A percentile compares a stretch with the other conserved stretches of the same genome.
Evolutionary conservation across 345 rosid species (phyloP).

Genomic region (Euclidium syriacum): DNA sequence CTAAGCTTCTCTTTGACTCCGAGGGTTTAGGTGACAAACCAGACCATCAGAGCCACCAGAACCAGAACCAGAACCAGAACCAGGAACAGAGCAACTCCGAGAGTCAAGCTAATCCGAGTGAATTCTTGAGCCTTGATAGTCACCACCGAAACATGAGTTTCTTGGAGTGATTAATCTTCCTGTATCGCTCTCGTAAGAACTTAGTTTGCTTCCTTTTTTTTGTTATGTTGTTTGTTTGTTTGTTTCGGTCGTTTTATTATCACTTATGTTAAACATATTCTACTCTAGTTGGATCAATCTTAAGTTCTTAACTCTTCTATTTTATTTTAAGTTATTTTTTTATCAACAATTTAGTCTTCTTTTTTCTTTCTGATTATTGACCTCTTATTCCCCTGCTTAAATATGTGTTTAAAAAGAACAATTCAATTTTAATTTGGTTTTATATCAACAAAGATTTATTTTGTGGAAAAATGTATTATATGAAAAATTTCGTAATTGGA

Average conservation of each 20-base stretch:
- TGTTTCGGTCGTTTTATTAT: slow-evolving; percentile 6
- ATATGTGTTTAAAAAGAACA: neutral
- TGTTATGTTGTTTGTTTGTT: neutral
- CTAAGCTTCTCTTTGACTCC: slow-evolving; percentile 67
- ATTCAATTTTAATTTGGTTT: neutral
- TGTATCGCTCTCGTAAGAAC: slow-evolving; percentile 1
- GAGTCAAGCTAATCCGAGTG: slow-evolving; percentile 45
- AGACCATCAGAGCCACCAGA: slow-evolving; percentile 35
- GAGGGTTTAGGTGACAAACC: slow-evolving; percentile 44
- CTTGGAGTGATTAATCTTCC: slow-evolving; percentile 23
- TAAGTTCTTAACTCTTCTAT: neutral
- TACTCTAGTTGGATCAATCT: neutral
- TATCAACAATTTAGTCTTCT: neutral
- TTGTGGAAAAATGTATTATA: neutral
- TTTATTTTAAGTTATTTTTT: neutral
- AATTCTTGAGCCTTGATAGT: slow-evolving; percentile 77
- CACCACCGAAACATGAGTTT: slow-evolving; percentile 36
- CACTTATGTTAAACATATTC: slow-evolving; percentile 13
- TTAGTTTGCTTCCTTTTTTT: slow-evolving; percentile 1
- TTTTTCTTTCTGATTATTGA: neutral
- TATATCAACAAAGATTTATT: neutral
- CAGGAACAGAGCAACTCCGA: slow-evolving; percentile 45
- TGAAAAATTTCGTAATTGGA: too few species aligned
- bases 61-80: slow-evolving; percentile 25
- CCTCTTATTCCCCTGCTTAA: neutral